A percentile compares a stretch with the other conserved stretches of the same genome.
Conservation (phyloP, 306 rosid genomes). For the Amphicarpaea edgeworthii region DNA sequence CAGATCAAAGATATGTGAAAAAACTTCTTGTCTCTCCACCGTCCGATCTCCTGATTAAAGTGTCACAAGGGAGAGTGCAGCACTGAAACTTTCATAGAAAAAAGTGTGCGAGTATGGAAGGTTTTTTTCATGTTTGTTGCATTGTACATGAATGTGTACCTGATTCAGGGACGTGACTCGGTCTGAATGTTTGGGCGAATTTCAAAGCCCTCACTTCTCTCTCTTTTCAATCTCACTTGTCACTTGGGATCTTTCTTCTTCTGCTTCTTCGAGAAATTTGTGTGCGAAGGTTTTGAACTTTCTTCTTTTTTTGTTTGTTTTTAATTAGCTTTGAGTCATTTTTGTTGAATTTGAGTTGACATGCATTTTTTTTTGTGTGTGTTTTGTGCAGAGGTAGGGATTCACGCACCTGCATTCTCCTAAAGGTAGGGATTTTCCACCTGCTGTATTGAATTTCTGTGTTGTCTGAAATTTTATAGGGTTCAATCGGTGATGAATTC, state of each 20-base stretch:
- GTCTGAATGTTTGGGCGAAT: background rate
- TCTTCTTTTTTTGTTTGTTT: background rate
- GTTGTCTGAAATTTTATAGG: background rate
- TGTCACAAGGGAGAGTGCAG: background rate
- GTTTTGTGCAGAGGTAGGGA: slow-evolving; percentile 9
- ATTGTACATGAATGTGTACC: background rate
- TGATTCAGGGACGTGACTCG: background rate
- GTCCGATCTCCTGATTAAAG: background rate
- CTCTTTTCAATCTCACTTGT: background rate
- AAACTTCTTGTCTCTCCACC: background rate
- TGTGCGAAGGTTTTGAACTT: background rate
- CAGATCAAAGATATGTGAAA: background rate
- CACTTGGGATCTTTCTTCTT: background rate
- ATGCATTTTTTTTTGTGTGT: background rate
- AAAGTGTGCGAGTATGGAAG: slow-evolving; percentile 18
- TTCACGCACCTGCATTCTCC: no score
- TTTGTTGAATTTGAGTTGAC: slow-evolving; percentile 19
- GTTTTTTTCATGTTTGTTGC: background rate
- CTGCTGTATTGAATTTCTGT: background rate
- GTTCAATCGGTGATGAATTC: background rate
- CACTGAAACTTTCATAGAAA: no score
- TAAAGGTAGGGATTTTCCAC: slow-evolving; percentile 5
- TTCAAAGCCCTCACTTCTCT: background rate
- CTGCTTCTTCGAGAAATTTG: no score
- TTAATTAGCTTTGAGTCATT: background rate